These are phyloP conservation scores for Colletotrichum sp. DNA, from an alignment of 2,329 filamentous ascomycete species.

Conservation along the genomic window DNA sequence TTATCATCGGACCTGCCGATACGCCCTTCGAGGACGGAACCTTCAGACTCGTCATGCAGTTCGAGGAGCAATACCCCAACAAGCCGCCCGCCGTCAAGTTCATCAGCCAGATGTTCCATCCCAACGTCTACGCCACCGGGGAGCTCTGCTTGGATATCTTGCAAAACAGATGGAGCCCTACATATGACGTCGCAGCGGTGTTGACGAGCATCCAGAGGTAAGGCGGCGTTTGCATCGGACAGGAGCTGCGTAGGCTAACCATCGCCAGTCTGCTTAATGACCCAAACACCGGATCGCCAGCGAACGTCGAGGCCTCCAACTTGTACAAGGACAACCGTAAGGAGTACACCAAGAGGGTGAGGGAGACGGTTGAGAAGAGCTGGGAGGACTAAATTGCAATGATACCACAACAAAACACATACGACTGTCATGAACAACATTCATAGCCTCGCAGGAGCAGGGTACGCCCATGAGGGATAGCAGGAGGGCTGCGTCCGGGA, in stretches of 20 bases:
- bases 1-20: constrained; percentile 96
- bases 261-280: constrained; percentile 84
- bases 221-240: not conserved
- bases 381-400: constrained; percentile 80
- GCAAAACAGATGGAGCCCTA: constrained; percentile 98
- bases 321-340: constrained; percentile 98
- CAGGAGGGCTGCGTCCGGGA: not conserved
- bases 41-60: constrained; percentile 97
- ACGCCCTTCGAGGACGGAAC: constrained; percentile 99
- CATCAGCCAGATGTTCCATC: constrained; percentile 99
- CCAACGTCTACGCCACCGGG: constrained; percentile 96
- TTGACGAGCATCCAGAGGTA: constrained; percentile 98
- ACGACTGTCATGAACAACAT: constrained; percentile 16
- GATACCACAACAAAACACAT: constrained; percentile 8
- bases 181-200: constrained; percentile 96
- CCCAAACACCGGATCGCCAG: constrained; percentile 96
- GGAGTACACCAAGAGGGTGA: constrained; percentile 93
- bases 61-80: constrained; percentile 98
- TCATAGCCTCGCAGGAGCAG: not conserved
- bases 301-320: constrained; percentile 97
- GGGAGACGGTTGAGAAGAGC: constrained; percentile 98
- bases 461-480: not conserved
- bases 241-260: not conserved
- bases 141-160: constrained; percentile 96
- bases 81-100: constrained; percentile 98